Conservation (phyloP, 208 protist species). For the Balamuthia mandrillaris region DNA sequence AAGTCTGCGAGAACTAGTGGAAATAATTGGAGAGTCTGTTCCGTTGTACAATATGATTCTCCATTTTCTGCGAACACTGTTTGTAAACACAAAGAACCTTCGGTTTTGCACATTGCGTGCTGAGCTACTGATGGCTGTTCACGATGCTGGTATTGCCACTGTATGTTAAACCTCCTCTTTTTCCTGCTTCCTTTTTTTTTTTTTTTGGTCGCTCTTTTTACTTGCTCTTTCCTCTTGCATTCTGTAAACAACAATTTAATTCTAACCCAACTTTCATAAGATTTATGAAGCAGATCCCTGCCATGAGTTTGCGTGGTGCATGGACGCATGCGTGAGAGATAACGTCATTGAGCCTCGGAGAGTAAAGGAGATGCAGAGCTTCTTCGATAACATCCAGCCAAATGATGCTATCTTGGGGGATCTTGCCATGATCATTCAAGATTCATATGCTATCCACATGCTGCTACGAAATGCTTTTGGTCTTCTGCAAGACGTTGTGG, state of each 20-base stretch:
- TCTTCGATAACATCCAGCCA: not conserved
- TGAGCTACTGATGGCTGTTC: slow-evolving; percentile 47
- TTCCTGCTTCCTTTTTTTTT: not conserved
- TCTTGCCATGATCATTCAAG: slow-evolving; percentile 46
- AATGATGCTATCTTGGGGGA: slow-evolving; percentile 8
- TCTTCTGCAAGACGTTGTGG: slow-evolving; percentile 34
- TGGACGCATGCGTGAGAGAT: slow-evolving; percentile 51
- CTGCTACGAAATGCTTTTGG: slow-evolving; percentile 30
- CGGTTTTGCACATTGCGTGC: slow-evolving; percentile 37
- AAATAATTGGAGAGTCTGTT: slow-evolving; percentile 33
- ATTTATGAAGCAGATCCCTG: slow-evolving; percentile 24
- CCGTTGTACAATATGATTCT: slow-evolving; percentile 36
- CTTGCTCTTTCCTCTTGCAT: not conserved
- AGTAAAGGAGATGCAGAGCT: slow-evolving; percentile 46
- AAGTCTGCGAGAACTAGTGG: slow-evolving; percentile 12
- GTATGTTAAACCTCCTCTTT: not conserved
- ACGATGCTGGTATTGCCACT: slow-evolving; percentile 27
- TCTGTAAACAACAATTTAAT: not conserved
- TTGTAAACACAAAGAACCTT: not conserved
- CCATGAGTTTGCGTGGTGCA: slow-evolving; percentile 52
- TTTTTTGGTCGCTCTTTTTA: not conserved
- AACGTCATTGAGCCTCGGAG: slow-evolving; percentile 9
- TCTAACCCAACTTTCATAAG: not conserved
- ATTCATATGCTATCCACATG: slow-evolving; percentile 30
- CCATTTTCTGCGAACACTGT: not conserved